Percentiles rank a stretch among this genome's conserved stretches.
phyloP scores from a whole-genome alignment of 805 yeast genomes.

The Priceomyces castillae region DNA sequence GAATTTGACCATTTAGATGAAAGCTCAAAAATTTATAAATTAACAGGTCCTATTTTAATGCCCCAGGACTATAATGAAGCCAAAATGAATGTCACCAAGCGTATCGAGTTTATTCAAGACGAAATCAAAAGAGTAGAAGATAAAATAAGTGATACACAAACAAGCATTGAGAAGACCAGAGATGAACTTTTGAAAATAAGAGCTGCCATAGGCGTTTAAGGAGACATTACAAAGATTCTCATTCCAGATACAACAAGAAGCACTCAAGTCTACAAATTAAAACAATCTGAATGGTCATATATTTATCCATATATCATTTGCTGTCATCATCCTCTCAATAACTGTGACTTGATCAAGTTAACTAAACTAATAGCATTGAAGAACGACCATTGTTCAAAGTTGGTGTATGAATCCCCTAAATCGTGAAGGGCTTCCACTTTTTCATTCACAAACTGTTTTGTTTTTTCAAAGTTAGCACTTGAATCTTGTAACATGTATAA shows the following conservation, averaged over 20 bases:
- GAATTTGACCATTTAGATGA: constrained; percentile 69
- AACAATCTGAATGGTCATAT: background rate
- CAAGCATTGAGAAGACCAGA: constrained; percentile 58
- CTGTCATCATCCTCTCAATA: constrained; percentile 53
- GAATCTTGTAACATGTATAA: constrained; percentile 76
- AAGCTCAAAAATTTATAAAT: constrained; percentile 76
- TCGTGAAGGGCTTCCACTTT: constrained; percentile 52
- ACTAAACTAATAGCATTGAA: constrained; percentile 63
- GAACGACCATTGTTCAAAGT: constrained; percentile 71
- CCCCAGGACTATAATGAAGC: constrained; percentile 90
- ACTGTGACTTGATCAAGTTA: constrained; percentile 70
- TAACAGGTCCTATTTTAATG: constrained; percentile 87
- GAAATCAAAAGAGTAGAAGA: constrained; percentile 77
- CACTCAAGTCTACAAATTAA: background rate
- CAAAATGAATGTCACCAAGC: constrained; percentile 74
- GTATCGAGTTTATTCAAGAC: constrained; percentile 79
- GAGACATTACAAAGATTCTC: too few relatives aligned
- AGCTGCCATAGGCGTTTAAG: constrained; percentile 25
- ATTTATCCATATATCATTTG: background rate
- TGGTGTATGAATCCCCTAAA: constrained; percentile 59
- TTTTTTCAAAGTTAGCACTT: constrained; percentile 52
- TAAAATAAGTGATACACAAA: constrained; percentile 49
- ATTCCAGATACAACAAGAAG: too few relatives aligned
- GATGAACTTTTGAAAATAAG: constrained; percentile 50
- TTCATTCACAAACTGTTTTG: constrained; percentile 61